Evolutionary conservation across 495 filamentous ascomycete genomes (phyloP), one percentile per base, ranked within the genome.

Genomic region (Chaetomium fimeti): DNA sequence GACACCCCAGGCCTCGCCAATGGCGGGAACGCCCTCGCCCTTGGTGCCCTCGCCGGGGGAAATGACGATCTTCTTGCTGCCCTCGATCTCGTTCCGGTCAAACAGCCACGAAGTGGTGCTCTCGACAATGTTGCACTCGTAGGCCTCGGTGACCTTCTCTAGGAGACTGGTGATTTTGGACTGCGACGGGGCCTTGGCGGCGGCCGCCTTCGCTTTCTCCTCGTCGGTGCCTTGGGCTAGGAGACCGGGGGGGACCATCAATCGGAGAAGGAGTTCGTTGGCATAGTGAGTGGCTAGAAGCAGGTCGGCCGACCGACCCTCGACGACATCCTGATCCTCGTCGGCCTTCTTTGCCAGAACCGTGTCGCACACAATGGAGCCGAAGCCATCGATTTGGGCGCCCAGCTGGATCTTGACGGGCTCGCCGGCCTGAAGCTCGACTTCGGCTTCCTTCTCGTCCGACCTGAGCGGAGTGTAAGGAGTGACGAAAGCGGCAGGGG

Each of bases 41-140:
- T 94, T 96, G 71, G 90, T 87, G 60, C 85, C 85, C 72, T 96
- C 90, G 58, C 89, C 89, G 36, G 95, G 92, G 22, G 90, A 83
- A 28, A 98, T 79, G 58, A 98, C 94, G 73, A 98, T 95, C 86
- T 96, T 97, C 87, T 98, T 98, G 82, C 90, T 90, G 63, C 89
- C 89, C 80, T 98, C 94, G 68, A 98, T 98, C 75, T 98, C 94
- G 76, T 98, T 96, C 72, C 90, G 89, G 68, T 91, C 91, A 73
- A 98, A 97, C 43, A 90, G 77, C 92, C 93, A 98, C 73, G 90
- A 92, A 52, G 94, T 98, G 52, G 94, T 98, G 81, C 91, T 94
- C 83, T 98, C 95, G 57, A 98, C 91, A 45, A 98, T 78, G 67
- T 88, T 96, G 83, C 90, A 93, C 65, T 89, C 92, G 80, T 96